A percentile compares a stretch with the other conserved stretches of the same genome.
phyloP scores from a whole-genome alignment of 192 early-diverging fungal genomes.

The Cladochytrium replicatum region DNA sequence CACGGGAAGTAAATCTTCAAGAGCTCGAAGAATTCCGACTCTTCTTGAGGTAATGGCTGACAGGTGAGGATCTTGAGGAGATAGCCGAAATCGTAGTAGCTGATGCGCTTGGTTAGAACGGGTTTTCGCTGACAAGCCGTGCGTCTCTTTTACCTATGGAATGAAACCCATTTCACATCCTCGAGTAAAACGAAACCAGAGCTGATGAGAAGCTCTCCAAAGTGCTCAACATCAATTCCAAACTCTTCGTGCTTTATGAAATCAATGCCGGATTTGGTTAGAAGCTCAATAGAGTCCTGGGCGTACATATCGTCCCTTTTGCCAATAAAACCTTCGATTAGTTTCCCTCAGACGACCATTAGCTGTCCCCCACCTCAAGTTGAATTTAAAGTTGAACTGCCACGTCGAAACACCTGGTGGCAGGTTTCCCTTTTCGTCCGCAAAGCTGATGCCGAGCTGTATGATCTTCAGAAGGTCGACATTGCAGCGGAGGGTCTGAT shows the following conservation, averaged over 20 bases:
- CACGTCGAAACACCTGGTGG: conserved; percentile 84
- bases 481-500: conserved; percentile 94
- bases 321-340: neutral
- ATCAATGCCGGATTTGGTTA: conserved; percentile 96
- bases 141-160: conserved; percentile 79
- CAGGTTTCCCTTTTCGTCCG: conserved; percentile 73
- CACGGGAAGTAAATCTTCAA: conserved; percentile 92
- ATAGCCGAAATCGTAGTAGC: conserved; percentile 99
- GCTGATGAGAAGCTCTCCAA: conserved; percentile 94
- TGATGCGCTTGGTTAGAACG: conserved; percentile 9
- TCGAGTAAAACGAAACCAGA: conserved; percentile 92
- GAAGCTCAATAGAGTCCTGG: conserved; percentile 94
- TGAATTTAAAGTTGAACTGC: conserved; percentile 99
- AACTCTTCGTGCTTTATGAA: conserved; percentile 93
- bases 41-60: conserved; percentile 79
- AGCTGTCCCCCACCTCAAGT: conserved; percentile 52
- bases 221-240: conserved; percentile 90
- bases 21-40: conserved; percentile 88
- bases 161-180: conserved; percentile 96
- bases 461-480: conserved; percentile 97
- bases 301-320: conserved; percentile 93
- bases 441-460: conserved; percentile 81
- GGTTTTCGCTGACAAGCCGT: neutral
- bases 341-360: neutral
- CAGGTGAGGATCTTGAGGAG: conserved; percentile 92